Conservation (phyloP, 495 filamentous ascomycete species). For the Hypoxylon lienhwacheense region DNA sequence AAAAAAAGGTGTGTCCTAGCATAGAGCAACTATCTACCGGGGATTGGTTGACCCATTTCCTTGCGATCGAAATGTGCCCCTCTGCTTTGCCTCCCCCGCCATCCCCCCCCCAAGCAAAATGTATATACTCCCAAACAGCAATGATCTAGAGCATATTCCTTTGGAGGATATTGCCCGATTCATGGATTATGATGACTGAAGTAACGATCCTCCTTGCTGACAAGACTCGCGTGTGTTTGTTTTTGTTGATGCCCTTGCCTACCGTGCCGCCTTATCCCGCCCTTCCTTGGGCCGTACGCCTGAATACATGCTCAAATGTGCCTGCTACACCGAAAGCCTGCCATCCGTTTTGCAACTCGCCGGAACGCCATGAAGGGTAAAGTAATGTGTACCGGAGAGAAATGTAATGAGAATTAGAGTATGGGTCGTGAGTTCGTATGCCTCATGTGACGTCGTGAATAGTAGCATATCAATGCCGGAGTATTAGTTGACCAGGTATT, state of each 20-base stretch:
- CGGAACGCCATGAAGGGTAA: constrained; percentile 30
- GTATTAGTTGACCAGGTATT: constrained; percentile 18
- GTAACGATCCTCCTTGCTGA: constrained; percentile 11
- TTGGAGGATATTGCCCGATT: background rate
- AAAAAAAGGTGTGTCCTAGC: no score
- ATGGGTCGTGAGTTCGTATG: constrained; percentile 16
- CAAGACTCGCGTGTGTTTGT: constrained; percentile 16
- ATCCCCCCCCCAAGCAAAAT: constrained; percentile 24
- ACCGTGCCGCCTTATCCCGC: constrained; percentile 15
- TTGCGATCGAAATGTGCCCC: constrained; percentile 5
- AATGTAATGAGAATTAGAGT: constrained; percentile 16
- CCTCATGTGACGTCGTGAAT: constrained; percentile 22
- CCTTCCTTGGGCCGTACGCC: constrained; percentile 30
- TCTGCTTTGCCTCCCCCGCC: no score
- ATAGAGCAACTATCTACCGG: constrained; percentile 22
- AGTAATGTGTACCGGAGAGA: constrained; percentile 12
- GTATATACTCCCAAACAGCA: constrained; percentile 34
- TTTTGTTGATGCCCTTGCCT: constrained; percentile 18
- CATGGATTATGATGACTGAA: constrained; percentile 24
- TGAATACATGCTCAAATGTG: constrained; percentile 25
- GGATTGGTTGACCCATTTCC: no score
- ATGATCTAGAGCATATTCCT: constrained; percentile 6
- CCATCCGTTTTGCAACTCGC: constrained; percentile 21
- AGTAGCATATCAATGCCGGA: constrained; percentile 18
- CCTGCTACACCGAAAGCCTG: constrained; percentile 17